A percentile compares a stretch with the other conserved stretches of the same genome.
phyloP scores from a whole-genome alignment of 345 rosid species.

The Aurinia saxatilis region DNA sequence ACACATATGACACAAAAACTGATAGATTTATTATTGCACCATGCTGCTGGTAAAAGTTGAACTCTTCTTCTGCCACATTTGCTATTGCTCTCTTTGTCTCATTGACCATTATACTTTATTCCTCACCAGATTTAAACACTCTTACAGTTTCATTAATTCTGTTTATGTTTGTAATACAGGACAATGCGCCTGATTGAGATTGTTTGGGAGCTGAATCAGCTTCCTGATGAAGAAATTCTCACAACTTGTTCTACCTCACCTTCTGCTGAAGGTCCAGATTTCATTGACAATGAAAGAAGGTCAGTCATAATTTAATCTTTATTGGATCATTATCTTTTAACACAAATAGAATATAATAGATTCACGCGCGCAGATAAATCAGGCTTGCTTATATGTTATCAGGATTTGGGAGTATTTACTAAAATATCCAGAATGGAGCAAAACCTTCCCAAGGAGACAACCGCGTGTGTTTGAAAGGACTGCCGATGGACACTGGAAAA shows the following conservation, averaged over 20 bases:
- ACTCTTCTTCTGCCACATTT: not conserved
- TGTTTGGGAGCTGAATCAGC: slow-evolving; percentile 32
- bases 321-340: not conserved
- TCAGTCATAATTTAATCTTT: slow-evolving; percentile 25
- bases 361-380: not conserved
- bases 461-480: slow-evolving; percentile 63
- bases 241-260: slow-evolving; percentile 68
- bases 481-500: slow-evolving; percentile 50
- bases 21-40: slow-evolving; percentile 70
- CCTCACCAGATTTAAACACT: not conserved
- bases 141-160: too few relatives aligned
- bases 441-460: slow-evolving; percentile 49
- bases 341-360: not conserved
- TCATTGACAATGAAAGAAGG: slow-evolving; percentile 60
- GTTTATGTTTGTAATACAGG: slow-evolving; percentile 39
- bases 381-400: not conserved
- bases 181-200: slow-evolving; percentile 19
- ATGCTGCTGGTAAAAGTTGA: slow-evolving; percentile 55
- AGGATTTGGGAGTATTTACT: slow-evolving; percentile 63
- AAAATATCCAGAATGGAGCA: slow-evolving; percentile 51
- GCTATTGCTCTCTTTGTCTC: not conserved
- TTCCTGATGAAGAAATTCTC: slow-evolving; percentile 60
- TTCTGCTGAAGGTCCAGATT: slow-evolving; percentile 76
- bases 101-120: not conserved
- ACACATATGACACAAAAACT: slow-evolving; percentile 65